Evolutionary conservation across 371 early-diverging fungal species (phyloP), one percentile per base, ranked within the genome.

Genomic region (Chytridium lagenaria): DNA sequence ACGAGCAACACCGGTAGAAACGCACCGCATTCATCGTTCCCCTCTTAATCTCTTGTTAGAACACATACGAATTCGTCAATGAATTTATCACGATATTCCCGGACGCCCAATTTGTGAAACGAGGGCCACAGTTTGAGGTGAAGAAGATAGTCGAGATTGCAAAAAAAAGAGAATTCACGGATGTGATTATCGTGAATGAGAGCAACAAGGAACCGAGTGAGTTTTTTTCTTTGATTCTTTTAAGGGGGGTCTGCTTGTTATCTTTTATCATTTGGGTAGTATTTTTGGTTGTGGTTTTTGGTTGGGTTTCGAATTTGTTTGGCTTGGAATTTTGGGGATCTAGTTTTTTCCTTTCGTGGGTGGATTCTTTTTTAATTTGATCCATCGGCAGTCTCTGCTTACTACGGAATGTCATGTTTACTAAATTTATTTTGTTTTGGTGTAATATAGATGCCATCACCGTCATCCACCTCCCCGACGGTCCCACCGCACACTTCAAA

Each of bases 401-500:
- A n/a, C n/a, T n/a, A n/a, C n/a, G n/a, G n/a, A n/a, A n/a, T n/a
- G n/a, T n/a, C n/a, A n/a, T n/a, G n/a, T n/a, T n/a, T n/a, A n/a
- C n/a, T n/a, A n/a, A n/a, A 37, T 55, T 33, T n/a, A 37, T 40
- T 39, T 67, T 30, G 12, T 74, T 50, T 26, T 10, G 31, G 26
- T 26, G 19, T 59, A 50, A 26, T 15, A 1, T 59, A 94, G 93
- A 94, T 80, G 93, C 93, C 16, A 77, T 98, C 40, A 96, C 95
- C 1, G 72, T 97, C 72, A 92, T 99, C 57, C 98, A 99, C 83
- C 85, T 99, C 68, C 99, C 99, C 22, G 85, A 96, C 64, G 99
- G 99, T 0, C 99, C 99, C 12, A 95, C 98, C 1, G 98, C 98
- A 15, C 92, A 96, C 76, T 99, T 96, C 85, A 95, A 95, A 76